These are phyloP conservation scores for Cryptosporidium andersoni DNA, from an alignment of 169 alveolate genomes.

Conservation along the genomic window DNA sequence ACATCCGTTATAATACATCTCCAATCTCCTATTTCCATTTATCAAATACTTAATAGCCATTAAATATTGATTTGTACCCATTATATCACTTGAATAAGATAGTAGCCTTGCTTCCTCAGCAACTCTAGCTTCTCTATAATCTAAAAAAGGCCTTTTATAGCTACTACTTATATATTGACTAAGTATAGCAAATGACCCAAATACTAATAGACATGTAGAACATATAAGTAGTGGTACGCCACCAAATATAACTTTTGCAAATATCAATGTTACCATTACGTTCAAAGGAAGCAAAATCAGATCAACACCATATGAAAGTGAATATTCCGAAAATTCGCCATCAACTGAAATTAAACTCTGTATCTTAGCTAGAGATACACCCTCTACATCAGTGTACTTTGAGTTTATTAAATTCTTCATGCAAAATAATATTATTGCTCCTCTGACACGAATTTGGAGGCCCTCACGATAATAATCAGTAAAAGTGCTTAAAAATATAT, in stretches of 20 bases:
- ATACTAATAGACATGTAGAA: not conserved
- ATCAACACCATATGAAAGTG: conserved; percentile 45
- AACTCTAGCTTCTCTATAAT: conserved; percentile 48
- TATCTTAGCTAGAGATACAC: conserved; percentile 18
- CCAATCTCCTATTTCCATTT: conserved; percentile 9
- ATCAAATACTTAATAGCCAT: conserved; percentile 9
- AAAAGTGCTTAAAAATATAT: conserved; percentile 25
- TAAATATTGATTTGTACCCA: conserved; percentile 16
- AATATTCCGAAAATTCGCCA: conserved; percentile 63
- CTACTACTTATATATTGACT: conserved; percentile 55
- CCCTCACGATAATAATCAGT: conserved; percentile 44
- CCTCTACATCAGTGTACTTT: not conserved
- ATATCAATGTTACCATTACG: conserved; percentile 8
- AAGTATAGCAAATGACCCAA: conserved; percentile 6
- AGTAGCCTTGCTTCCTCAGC: conserved; percentile 12
- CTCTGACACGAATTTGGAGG: conserved; percentile 59
- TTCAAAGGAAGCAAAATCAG: conserved; percentile 39
- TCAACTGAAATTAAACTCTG: conserved; percentile 50
- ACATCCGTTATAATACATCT: conserved; percentile 49
- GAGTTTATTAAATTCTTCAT: not conserved
- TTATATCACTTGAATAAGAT: conserved; percentile 32
- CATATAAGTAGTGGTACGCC: conserved; percentile 13
- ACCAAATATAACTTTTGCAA: conserved; percentile 36
- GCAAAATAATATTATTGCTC: conserved; percentile 16
- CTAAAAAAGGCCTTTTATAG: conserved; percentile 36